Percentiles rank a stretch among this genome's conserved stretches.
phyloP scores from a whole-genome alignment of 73 alveolate genomes.

The Symbiodinium natans region DNA sequence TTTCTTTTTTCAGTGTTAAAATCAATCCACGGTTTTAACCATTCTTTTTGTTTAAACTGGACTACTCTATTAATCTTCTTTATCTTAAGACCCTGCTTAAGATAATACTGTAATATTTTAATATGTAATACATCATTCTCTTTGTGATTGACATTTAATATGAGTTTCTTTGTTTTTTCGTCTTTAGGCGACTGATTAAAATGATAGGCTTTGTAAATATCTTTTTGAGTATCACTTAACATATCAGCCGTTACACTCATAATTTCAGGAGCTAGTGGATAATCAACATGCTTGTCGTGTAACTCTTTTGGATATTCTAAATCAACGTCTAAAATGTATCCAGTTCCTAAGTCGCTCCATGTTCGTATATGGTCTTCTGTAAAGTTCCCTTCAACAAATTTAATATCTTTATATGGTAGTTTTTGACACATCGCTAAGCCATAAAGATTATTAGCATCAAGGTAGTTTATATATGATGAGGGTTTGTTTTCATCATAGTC shows the following conservation, averaged over 20 bases:
- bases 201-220: slow-evolving; percentile 2
- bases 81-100: slow-evolving; percentile 9
- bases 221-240: slow-evolving; percentile 6
- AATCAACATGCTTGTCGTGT: slow-evolving; percentile 38
- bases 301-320: slow-evolving; percentile 66
- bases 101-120: slow-evolving; percentile 27
- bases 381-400: neutral
- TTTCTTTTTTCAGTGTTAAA: slow-evolving; percentile 51
- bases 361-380: slow-evolving; percentile 17
- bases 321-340: slow-evolving; percentile 22
- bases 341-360: slow-evolving; percentile 21
- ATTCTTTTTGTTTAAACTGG: slow-evolving; percentile 23
- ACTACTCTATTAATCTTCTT: slow-evolving; percentile 31
- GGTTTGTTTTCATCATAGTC: slow-evolving; percentile 24
- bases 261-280: slow-evolving; percentile 67
- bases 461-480: slow-evolving; percentile 17
- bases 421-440: slow-evolving; percentile 70
- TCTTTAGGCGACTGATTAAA: slow-evolving; percentile 12
- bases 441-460: slow-evolving; percentile 50
- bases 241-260: slow-evolving; percentile 13
- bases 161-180: slow-evolving; percentile 25
- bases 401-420: slow-evolving; percentile 16
- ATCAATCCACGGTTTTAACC: slow-evolving; percentile 72
- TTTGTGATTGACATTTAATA: neutral
- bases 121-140: neutral